Conservation (phyloP, 352 stramenopile genomes). For the Pythium scleroteichum region DNA sequence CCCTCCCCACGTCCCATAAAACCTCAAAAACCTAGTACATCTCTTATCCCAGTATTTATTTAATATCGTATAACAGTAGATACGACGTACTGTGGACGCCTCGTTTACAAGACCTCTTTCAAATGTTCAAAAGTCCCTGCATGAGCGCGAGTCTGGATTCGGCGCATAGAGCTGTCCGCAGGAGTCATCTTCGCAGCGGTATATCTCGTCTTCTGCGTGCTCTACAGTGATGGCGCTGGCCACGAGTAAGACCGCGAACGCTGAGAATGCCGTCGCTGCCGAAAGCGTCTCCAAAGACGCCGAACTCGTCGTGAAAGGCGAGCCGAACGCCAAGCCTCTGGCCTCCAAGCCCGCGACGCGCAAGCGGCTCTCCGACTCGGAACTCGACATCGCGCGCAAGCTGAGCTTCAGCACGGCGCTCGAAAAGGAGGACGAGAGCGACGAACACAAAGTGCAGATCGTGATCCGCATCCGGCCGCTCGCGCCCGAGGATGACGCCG, state of each 20-base stretch:
- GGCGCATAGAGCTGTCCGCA: no score
- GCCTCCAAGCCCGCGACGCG: background rate
- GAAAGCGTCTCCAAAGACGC: background rate
- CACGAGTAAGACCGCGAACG: conserved; percentile 8
- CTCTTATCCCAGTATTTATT: background rate
- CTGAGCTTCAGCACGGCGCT: conserved; percentile 69
- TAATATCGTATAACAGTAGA: background rate
- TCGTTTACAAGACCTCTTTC: conserved; percentile 23
- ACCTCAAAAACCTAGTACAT: conserved; percentile 8
- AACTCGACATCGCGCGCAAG: conserved; percentile 52
- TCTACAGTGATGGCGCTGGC: conserved; percentile 20
- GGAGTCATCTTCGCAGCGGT: no score
- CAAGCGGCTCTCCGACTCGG: conserved; percentile 21
- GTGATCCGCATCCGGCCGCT: conserved; percentile 69
- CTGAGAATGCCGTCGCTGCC: conserved; percentile 3
- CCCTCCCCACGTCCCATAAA: conserved; percentile 7
- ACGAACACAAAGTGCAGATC: conserved; percentile 47
- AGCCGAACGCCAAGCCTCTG: background rate
- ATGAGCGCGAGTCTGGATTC: no score
- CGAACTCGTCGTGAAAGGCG: background rate
- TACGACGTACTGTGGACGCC: conserved; percentile 6
- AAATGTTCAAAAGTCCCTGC: conserved; percentile 27
- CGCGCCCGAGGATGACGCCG: background rate
- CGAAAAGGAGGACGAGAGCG: conserved; percentile 16
- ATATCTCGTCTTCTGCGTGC: background rate